Base-by-base conservation (phyloP, 108 stramenopile genomes). In the Mayamaea pseudoterrestris region DNA sequence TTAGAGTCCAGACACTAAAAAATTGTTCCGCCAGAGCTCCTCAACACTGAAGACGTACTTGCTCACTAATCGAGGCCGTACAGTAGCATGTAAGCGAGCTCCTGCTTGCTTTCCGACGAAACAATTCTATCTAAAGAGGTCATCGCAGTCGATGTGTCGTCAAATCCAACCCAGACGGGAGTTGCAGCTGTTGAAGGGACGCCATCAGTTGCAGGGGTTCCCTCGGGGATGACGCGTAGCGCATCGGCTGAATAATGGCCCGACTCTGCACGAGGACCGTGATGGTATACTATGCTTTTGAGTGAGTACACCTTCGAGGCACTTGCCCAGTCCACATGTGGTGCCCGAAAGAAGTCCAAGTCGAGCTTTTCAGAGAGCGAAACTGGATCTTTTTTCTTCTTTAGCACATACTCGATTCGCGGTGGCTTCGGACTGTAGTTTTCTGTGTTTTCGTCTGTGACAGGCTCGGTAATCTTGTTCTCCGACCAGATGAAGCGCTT, bases 241-340 rank as follows among this genome's bases (percentile, higher is more conserved):
- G 61, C 75, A 52, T 77, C 76, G 0, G 71, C 68, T 2, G 68
- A 69, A 46, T 77, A 77, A 42, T 77, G 76, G 1, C 76, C 76
- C 25, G 71, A 73, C 5, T 35, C 50, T 2, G 69, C 66, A 8
- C 59, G 58, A 1, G 34, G 50, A 1, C 76, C 76, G 61, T 73
- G 66, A 34, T 78, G 76, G 41, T 78, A 66, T 4, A 72, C 67
- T 24, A 73, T 46, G 47, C 76, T 71, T 8, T 63, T 52, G 11
- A 79, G 49, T 22, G 28, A 31, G 35, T 72, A 74, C 16, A 11
- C 31, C 28, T 24, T 46, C 34, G 32, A 6, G 24, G 56, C 1
- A 25, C 35, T 5, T 9, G 16, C 50, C n/a, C 37, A 14, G 37
- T 39, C 37, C 8, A 20, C 5, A 39, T 18, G 20, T 39, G 16